Conservation (phyloP, 2,329 filamentous ascomycete genomes). For the Aspergillus eucalypticola region DNA sequence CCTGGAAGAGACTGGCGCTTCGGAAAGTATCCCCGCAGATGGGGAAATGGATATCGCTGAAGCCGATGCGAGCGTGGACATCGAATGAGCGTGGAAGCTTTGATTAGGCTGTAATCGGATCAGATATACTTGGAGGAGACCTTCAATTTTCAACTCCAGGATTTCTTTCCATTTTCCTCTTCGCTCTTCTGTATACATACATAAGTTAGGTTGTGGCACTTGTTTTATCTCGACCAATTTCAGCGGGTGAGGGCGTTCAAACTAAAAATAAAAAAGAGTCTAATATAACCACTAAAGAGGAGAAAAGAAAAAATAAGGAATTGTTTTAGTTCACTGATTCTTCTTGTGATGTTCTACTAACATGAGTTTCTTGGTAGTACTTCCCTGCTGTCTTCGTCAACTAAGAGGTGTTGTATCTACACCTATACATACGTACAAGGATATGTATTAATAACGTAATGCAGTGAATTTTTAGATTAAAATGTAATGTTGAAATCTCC, state of each 20-base stretch:
- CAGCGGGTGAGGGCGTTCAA: slow-evolving; percentile 1
- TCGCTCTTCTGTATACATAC: slow-evolving; percentile 9
- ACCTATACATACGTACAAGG: neutral
- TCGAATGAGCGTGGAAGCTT: slow-evolving; percentile 7
- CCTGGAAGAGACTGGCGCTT: slow-evolving; percentile 14
- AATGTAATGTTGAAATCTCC: neutral
- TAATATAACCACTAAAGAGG: neutral
- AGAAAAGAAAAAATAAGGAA: neutral
- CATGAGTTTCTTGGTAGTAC: too few species aligned
- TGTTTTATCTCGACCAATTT: neutral
- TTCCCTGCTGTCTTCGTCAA: too few species aligned
- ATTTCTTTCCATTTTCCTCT: neutral
- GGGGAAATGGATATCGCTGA: slow-evolving; percentile 36
- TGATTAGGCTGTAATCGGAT: neutral
- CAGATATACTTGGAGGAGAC: neutral
- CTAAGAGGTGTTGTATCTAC: too few species aligned
- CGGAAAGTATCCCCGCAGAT: slow-evolving; percentile 23
- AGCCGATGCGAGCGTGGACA: slow-evolving; percentile 19
- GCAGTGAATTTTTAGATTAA: neutral
- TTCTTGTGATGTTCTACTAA: too few species aligned
- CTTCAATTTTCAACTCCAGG: too few species aligned
- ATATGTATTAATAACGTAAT: neutral
- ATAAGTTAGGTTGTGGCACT: neutral
- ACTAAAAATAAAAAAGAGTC: neutral
- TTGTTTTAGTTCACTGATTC: too few species aligned